These are phyloP conservation scores for Trametes cinnabarina DNA, from an alignment of 768 basidiomycete species.

Conservation along the genomic window DNA sequence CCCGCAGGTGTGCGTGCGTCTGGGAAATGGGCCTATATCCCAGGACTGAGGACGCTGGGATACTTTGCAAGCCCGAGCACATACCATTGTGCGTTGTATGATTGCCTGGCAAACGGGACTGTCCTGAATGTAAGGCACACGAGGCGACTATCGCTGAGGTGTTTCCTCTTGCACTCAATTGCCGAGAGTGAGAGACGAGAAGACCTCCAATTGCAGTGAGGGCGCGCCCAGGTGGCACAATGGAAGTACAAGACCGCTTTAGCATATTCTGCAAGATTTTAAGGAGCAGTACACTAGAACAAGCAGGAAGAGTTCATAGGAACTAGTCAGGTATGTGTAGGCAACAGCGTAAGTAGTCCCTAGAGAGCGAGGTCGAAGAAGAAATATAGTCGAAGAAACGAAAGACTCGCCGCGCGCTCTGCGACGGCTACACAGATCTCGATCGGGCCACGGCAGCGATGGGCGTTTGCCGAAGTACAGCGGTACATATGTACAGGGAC, in stretches of 20 bases:
- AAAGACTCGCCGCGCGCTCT: no score
- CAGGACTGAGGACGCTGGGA: no score
- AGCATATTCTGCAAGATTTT: neutral
- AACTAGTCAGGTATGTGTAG: neutral
- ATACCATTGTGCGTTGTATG: neutral
- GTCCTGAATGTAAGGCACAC: neutral
- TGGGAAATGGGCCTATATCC: conserved; percentile 24
- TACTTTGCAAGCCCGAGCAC: neutral
- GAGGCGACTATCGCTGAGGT: no score
- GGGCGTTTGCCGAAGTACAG: no score
- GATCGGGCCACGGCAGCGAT: no score
- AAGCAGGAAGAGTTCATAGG: neutral
- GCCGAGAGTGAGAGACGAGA: neutral
- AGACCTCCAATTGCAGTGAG: neutral
- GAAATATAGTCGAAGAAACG: no score
- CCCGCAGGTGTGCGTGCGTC: conserved; percentile 28
- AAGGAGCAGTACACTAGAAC: neutral
- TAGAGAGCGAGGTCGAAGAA: no score
- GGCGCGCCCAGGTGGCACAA: neutral
- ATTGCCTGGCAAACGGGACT: neutral
- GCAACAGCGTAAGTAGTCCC: no score
- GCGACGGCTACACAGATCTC: no score
- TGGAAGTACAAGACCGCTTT: neutral
- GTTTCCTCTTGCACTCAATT: neutral
- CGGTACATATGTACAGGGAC: no score